These are phyloP conservation scores for Brassica nigra DNA, from an alignment of 345 rosid species.

Conservation along the genomic window DNA sequence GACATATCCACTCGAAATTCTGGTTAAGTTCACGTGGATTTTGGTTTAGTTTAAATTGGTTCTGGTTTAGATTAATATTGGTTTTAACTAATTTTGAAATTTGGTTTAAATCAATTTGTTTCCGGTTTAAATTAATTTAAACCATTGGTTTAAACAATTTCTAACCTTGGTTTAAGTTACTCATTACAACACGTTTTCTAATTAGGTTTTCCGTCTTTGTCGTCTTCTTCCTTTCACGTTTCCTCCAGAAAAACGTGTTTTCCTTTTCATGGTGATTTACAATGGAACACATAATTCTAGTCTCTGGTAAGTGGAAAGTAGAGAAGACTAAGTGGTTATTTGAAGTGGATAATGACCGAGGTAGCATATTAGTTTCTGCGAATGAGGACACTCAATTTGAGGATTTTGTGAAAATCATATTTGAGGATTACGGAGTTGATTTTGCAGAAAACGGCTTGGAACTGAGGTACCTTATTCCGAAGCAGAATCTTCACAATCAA, in stretches of 20 bases:
- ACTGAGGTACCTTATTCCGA: background rate
- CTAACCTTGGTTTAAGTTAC: background rate
- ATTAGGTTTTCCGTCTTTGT: background rate
- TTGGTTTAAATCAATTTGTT: background rate
- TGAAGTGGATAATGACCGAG: background rate
- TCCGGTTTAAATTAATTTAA: background rate
- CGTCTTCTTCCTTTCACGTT: background rate
- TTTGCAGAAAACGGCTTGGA: background rate
- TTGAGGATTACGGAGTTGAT: background rate
- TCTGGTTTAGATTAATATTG: background rate
- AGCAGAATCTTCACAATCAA: background rate
- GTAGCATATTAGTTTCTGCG: background rate
- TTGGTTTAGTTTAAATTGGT: background rate
- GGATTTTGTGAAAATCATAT: background rate
- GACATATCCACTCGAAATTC: background rate
- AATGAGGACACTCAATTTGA: no score
- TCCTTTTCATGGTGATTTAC: background rate
- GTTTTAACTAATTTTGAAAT: background rate
- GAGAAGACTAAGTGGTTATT: background rate
- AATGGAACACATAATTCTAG: background rate
- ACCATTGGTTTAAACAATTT: background rate
- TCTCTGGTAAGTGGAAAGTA: background rate
- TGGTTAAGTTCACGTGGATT: background rate
- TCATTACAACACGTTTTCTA: background rate
- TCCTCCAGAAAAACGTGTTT: background rate